phyloP scores from a whole-genome alignment of 495 filamentous ascomycete species.

The Margaritispora aquatica region DNA sequence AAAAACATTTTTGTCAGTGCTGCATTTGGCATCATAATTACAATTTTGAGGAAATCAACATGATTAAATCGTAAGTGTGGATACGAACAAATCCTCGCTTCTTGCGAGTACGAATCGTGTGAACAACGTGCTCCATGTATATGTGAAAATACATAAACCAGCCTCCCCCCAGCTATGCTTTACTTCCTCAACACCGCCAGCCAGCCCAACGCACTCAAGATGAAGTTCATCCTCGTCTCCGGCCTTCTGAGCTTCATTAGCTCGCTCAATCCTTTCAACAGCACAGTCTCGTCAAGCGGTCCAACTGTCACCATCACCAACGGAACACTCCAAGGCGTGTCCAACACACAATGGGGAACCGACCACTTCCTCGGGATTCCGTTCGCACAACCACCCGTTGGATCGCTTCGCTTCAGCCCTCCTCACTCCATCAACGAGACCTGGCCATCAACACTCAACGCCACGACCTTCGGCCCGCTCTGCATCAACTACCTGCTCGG shows the following conservation, averaged over 20 bases:
- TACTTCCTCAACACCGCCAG: no score
- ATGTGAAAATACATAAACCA: no score
- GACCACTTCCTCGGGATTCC: constrained; percentile 52
- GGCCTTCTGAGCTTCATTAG: neutral
- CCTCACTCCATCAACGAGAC: constrained; percentile 2
- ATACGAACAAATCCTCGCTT: no score
- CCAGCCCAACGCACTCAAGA: neutral
- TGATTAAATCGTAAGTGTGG: no score
- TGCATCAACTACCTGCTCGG: constrained; percentile 27
- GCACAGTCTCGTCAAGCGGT: neutral
- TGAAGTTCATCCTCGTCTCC: neutral
- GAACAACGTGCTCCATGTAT: no score
- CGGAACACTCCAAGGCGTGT: constrained; percentile 38
- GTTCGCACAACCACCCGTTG: constrained; percentile 32
- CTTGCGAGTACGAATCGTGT: no score
- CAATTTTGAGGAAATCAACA: no score
- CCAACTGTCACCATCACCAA: constrained; percentile 24
- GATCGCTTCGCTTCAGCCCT: constrained; percentile 5
- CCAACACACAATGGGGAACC: constrained; percentile 36
- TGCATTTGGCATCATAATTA: no score
- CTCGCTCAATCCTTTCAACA: neutral
- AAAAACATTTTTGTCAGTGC: no score
- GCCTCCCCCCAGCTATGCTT: no score
- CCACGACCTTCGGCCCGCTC: neutral
- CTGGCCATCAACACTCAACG: neutral